phyloP scores from a whole-genome alignment of 441 rosid genomes.

The Erodium trifolium region DNA sequence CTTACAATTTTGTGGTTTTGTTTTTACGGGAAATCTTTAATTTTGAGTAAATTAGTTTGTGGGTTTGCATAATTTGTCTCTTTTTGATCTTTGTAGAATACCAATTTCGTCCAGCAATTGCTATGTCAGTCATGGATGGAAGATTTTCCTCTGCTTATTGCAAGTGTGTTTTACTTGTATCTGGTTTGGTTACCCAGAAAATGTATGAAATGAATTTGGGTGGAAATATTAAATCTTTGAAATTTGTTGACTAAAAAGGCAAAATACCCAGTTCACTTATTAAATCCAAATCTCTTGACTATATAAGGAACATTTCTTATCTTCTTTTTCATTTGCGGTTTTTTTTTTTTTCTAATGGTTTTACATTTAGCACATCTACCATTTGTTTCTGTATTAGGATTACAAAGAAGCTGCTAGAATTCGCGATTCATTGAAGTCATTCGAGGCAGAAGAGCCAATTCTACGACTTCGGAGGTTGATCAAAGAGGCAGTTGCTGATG shows the following conservation, averaged over 20 bases:
- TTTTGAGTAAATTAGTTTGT: background rate
- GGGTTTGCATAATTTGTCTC: background rate
- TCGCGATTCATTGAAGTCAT: conserved; percentile 48
- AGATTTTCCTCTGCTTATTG: too few relatives aligned
- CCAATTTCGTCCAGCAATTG: too few relatives aligned
- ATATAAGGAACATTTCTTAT: background rate
- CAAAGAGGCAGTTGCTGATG: conserved; percentile 41
- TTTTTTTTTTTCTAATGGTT: background rate
- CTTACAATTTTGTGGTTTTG: background rate
- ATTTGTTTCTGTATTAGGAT: conserved; percentile 26
- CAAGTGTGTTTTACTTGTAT: too few relatives aligned
- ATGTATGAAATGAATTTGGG: too few relatives aligned
- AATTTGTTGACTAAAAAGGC: too few relatives aligned
- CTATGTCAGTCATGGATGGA: too few relatives aligned
- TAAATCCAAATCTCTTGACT: background rate
- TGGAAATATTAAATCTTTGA: too few relatives aligned
- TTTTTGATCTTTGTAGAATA: background rate
- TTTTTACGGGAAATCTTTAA: too few relatives aligned
- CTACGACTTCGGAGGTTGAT: conserved; percentile 43
- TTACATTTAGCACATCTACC: background rate
- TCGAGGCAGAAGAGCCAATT: conserved; percentile 66
- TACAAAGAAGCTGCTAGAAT: conserved; percentile 68
- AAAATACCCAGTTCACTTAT: background rate
- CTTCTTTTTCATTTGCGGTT: background rate
- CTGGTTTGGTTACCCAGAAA: too few relatives aligned